phyloP scores from a whole-genome alignment of 139 green algal genomes.

The Tetraselmis chui region DNA sequence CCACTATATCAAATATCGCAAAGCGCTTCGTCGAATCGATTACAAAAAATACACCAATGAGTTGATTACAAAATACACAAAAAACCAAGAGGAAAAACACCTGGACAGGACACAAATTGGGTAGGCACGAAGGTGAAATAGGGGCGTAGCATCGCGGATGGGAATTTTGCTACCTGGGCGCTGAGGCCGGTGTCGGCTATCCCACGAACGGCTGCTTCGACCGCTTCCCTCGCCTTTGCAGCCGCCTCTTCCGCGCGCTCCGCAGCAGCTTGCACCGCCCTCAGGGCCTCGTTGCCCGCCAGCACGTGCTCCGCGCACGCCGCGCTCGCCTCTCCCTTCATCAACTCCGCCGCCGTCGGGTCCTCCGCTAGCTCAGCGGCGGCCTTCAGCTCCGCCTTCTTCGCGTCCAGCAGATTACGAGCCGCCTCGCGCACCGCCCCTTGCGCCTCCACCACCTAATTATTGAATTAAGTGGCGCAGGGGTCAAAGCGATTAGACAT shows the following conservation, averaged over 20 bases:
- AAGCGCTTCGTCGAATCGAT: too few relatives aligned
- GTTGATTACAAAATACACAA: too few relatives aligned
- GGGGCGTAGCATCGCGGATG: too few relatives aligned
- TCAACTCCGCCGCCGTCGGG: constrained; percentile 39
- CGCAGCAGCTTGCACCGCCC: constrained; percentile 33
- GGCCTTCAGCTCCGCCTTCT: constrained; percentile 61
- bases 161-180: too few relatives aligned
- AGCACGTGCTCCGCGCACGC: constrained; percentile 5
- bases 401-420: constrained; percentile 52
- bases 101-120: too few relatives aligned
- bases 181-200: neutral
- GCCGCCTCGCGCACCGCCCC: constrained; percentile 49
- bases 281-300: constrained; percentile 45
- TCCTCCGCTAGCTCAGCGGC: constrained; percentile 36
- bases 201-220: neutral
- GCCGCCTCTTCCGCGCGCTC: constrained; percentile 33
- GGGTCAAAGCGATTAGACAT: too few relatives aligned
- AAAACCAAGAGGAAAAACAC: too few relatives aligned
- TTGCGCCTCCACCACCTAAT: constrained; percentile 19
- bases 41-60: too few relatives aligned
- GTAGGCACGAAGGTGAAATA: too few relatives aligned
- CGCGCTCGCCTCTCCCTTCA: constrained; percentile 34
- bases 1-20: too few relatives aligned
- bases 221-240: constrained; percentile 37
- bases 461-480: neutral